Evolutionary conservation across 2,329 filamentous ascomycete genomes (phyloP).

Genomic region (Exophiala oligosperma): DNA sequence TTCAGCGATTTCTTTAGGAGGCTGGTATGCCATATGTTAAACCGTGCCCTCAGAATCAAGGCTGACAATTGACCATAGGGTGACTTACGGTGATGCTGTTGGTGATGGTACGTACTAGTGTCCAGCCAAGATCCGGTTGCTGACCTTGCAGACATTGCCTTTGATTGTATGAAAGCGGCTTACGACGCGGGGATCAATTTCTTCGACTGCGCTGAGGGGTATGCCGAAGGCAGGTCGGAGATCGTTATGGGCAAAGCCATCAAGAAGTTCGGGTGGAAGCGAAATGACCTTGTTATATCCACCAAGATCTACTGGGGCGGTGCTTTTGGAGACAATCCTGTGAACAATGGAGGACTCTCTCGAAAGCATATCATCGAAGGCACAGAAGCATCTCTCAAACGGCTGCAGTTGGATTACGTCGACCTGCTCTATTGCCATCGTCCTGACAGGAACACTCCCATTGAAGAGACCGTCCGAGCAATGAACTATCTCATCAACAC

Average conservation of each 20-base stretch:
- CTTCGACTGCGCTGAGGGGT: constrained; percentile 56
- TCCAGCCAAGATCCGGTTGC: not conserved
- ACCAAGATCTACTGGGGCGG: constrained; percentile 42
- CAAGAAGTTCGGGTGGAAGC: constrained; percentile 58
- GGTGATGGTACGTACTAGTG: constrained; percentile 56
- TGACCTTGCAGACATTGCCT: constrained; percentile 32
- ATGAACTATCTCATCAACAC: constrained; percentile 71
- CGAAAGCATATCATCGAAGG: constrained; percentile 71
- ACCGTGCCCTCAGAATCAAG: not conserved
- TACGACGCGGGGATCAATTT: constrained; percentile 60
- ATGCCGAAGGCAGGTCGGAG: constrained; percentile 55
- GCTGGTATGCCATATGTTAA: constrained; percentile 33
- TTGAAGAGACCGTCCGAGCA: constrained; percentile 70
- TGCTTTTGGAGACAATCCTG: constrained; percentile 48
- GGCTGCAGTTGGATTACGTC: constrained; percentile 66
- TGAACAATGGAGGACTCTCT: constrained; percentile 69
- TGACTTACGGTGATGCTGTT: constrained; percentile 74
- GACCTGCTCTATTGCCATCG: constrained; percentile 72
- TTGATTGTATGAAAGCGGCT: constrained; percentile 51
- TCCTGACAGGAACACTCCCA: constrained; percentile 66
- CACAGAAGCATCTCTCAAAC: constrained; percentile 58
- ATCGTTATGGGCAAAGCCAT: constrained; percentile 54
- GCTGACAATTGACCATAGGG: constrained; percentile 39
- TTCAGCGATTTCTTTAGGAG: constrained; percentile 67
- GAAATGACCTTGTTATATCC: constrained; percentile 57